Evolutionary conservation across 371 early-diverging fungal species (phyloP).

Genomic region (Rhizopus delemar): DNA sequence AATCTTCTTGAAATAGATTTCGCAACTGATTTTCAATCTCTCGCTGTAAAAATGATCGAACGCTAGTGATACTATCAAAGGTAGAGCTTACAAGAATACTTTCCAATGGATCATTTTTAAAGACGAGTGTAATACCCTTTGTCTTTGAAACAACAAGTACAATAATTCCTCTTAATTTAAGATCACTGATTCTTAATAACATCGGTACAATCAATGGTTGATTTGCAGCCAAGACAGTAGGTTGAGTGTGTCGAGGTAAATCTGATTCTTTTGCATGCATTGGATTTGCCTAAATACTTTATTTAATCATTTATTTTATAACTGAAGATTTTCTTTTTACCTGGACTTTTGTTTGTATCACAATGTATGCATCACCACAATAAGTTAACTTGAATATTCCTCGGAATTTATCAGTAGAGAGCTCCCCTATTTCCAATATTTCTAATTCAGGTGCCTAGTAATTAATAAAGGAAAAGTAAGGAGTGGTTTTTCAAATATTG

Average conservation of each 20-base stretch:
- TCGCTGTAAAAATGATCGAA: conserved; percentile 83
- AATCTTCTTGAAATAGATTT: conserved; percentile 88
- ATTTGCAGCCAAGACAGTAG: conserved; percentile 85
- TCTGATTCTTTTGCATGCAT: conserved; percentile 68
- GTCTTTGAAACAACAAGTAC: conserved; percentile 89
- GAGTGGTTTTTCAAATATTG: not conserved
- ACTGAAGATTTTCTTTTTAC: conserved; percentile 11
- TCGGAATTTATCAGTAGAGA: conserved; percentile 88
- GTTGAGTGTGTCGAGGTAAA: conserved; percentile 63
- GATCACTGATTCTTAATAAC: conserved; percentile 85
- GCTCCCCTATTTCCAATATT: conserved; percentile 95
- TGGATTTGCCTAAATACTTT: conserved; percentile 66
- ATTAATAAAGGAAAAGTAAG: not conserved
- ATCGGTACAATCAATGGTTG: conserved; percentile 95
- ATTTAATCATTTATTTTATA: conserved; percentile 11
- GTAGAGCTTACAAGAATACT: conserved; percentile 90
- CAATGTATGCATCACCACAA: conserved; percentile 90
- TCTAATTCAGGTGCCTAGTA: conserved; percentile 92
- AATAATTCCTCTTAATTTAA: conserved; percentile 88
- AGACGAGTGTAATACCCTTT: conserved; percentile 92
- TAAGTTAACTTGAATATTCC: conserved; percentile 95
- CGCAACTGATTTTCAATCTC: conserved; percentile 91
- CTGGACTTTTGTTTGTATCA: conserved; percentile 92
- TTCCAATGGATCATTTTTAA: conserved; percentile 96
- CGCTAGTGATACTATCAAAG: conserved; percentile 88